A percentile compares a stretch with the other conserved stretches of the same genome.
phyloP scores from a whole-genome alignment of 2,329 filamentous ascomycete species.

The Ophiosphaerella herpotricha region DNA sequence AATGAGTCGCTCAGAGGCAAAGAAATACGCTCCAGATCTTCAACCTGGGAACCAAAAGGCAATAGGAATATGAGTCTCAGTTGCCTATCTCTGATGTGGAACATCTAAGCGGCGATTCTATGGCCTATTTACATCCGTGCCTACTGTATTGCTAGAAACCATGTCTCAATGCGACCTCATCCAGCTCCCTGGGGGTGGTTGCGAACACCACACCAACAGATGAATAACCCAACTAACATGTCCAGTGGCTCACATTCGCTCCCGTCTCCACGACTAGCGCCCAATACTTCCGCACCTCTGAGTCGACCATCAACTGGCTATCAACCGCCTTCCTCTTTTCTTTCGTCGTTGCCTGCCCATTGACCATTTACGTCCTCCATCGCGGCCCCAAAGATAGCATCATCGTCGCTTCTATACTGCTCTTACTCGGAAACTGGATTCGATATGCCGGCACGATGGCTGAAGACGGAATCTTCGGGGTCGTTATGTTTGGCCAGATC shows the following conservation, averaged over 20 bases:
- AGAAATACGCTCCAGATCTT: too few species aligned
- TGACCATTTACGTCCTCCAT: slow-evolving; percentile 75
- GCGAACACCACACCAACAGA: not conserved
- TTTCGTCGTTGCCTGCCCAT: slow-evolving; percentile 74
- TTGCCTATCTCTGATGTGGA: too few species aligned
- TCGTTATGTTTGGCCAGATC: slow-evolving; percentile 90
- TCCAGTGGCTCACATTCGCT: slow-evolving; percentile 90
- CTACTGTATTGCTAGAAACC: too few species aligned
- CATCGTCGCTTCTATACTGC: slow-evolving; percentile 70
- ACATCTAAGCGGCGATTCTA: too few species aligned
- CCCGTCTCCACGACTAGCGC: slow-evolving; percentile 77
- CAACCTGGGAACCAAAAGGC: too few species aligned
- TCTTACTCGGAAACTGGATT: slow-evolving; percentile 88
- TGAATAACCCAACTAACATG: not conserved
- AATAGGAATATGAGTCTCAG: too few species aligned
- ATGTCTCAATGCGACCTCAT: too few species aligned
- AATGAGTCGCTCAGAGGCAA: too few species aligned
- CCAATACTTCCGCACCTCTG: slow-evolving; percentile 73
- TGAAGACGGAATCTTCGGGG: slow-evolving; percentile 67
- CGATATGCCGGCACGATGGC: slow-evolving; percentile 73
- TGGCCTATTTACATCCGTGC: too few species aligned
- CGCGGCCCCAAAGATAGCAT: slow-evolving; percentile 79
- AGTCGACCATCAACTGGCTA: slow-evolving; percentile 88
- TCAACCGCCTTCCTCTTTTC: slow-evolving; percentile 86
- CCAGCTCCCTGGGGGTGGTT: too few species aligned